Evolutionary conservation across 2,329 filamentous ascomycete species (phyloP), one percentile per base, ranked within the genome.

Genomic region (Beauveria rudraprayagi): DNA sequence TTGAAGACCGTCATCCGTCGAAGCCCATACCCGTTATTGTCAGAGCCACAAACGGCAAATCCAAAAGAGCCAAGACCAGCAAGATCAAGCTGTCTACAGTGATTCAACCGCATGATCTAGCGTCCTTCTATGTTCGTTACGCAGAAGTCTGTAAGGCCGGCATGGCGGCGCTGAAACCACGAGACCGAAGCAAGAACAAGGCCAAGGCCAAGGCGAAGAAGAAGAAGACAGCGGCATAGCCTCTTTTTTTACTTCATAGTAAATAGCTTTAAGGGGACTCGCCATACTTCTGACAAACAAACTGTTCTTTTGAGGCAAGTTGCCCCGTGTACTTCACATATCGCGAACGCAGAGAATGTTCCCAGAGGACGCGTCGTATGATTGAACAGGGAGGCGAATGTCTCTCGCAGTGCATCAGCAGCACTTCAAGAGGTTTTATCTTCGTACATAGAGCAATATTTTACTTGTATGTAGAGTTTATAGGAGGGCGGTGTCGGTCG

Each of bases 121-220:
- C 95, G 59, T 78, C 73, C 0, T 99, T 99, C 71, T 99, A 92
- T 73, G 77, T 79, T 34, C 82, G 84, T 56, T 99, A 97, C 77
- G 92, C 92, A 24, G 94, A 97, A 67, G 82, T 92, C 3, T 97
- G 92, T 76, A 97, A 96, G 78, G 78, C 82, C 0, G 91, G 92
- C 6, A 97, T 97, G 92, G 81, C 83, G 54, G 87, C 88, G 8
- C 72, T 99, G 76, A 97, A 96, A 84, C 96, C 96, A 71, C 83
- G 94, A 67, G 93, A 97, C 76, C 84, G 92, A 70, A 96, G 89
- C 75, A 93, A 91, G 81, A 86, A 87, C 78, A 90, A 89, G 72
- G 91, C 89, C 65, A 90, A 88, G 77, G 91, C 89, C 65, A 90
- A 88, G 77, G 84, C 81, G 77, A 89, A 86, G 78, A 87, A 83